Evolutionary conservation across 2,329 filamentous ascomycete species (phyloP), one percentile per base, ranked within the genome.

Genomic region (Fusarium udum): DNA sequence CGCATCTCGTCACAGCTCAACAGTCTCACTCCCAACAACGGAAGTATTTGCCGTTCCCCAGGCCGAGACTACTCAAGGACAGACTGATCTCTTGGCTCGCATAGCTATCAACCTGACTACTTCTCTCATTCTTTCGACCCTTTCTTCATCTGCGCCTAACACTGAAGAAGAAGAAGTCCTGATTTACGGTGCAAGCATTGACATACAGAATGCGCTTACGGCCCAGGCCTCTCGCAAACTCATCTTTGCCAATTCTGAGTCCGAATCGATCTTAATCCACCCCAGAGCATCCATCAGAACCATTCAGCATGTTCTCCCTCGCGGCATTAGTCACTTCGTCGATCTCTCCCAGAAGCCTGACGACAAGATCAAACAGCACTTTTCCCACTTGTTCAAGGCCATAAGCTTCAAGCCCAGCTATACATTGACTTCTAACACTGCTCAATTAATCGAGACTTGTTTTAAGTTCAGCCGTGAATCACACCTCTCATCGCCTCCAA

Each of bases 1-100:
- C 3, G 13, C 20, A 6, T 20, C 48, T 7, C 24, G 9, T 1
- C 48, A 56, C 31, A 45, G 59, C 39, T 61, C 59, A 10, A 32
- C 11, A 11, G 6, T 61, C 0, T 61, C 32, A 3, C 4, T 45
- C 24, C 39, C 6, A 2, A 15, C 24, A 34, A 31, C 7, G 2
- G 37, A 56, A 1, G 15, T 5, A 11, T 43, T 56, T 10, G 0
- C 3, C 1, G 4, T 45, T 24, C 10, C 36, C 0, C 4, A 56
- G 24, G 15, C 4, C 0, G 11, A 36, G 20, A 13, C 16, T 20
- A 8, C n/a, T 5, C 10, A 53, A 10, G 7, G 3, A 7, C 28
- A n/a, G 22, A 4, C 9, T 22, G 32, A 24, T 8, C 7, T 24
- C 1, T 24, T 45, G 24, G 39, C 16, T 13, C 15, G 7, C 0